Base-by-base conservation (phyloP, 2,329 filamentous ascomycete species). In the Bipolaris zeicola region DNA sequence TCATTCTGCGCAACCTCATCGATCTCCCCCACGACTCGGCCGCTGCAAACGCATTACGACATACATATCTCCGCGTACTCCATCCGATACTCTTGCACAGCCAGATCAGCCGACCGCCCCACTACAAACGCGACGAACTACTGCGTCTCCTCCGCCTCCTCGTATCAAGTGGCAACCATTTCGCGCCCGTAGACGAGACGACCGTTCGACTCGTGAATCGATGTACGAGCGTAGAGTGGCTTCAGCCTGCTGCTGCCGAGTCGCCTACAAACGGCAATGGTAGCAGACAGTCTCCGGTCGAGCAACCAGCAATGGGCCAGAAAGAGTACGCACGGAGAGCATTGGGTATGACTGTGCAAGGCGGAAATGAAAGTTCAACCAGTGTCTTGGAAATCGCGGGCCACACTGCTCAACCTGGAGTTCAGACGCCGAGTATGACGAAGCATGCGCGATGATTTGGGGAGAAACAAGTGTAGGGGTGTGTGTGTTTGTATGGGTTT, bases 1-100 rank as follows among this genome's bases (percentile, higher is more conserved):
- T 99, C 62, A 92, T 99, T 56, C 91, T 99, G 58, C 90, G 95
- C 41, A 99, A 99, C 70, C 82, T 99, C n/a, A 87, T 98, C 68
- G 95, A 99, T 73, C 82, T 99, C 7, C 95, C 96, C 0, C 89
- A 94, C 68, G 94, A 96, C 72, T 87, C 81, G 10, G 66, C 73
- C 24, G 74, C 76, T 22, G 70, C 75, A 2, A 75, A 71, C 31
- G 74, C 85, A 2, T 80, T 99, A 55, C 87, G 94, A 36, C 95
- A 99, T 75, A 99, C 95, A 3, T 99, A 99, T 73, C 83, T 99
- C 5, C 88, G 95, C 31, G 95, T 99, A 3, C 80, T 99, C 11
- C 92, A 96, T 70, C 95, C 95, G 0, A 82, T 99, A 22, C 82
- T 99, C 20, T 90, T 91, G 36, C 91, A 99, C 73, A 97, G 94